These are phyloP conservation scores for Berkeleyomyces basicola DNA, from an alignment of 2,329 filamentous ascomycete species.

Conservation along the genomic window DNA sequence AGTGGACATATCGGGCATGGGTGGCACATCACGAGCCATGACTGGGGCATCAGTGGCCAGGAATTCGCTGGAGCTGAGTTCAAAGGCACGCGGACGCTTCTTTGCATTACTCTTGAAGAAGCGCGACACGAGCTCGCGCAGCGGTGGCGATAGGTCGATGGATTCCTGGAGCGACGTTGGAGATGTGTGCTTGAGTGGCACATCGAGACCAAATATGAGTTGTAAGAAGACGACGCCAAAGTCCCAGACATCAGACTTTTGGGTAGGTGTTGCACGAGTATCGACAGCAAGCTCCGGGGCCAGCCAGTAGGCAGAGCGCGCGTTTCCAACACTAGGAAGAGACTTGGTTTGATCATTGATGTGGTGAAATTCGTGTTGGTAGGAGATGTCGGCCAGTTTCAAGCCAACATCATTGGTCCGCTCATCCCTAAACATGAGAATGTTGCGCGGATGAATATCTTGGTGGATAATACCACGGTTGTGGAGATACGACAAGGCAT, in stretches of 20 bases:
- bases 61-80: slow-evolving; percentile 48
- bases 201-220: slow-evolving; percentile 77
- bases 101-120: slow-evolving; percentile 76
- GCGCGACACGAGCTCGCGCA: slow-evolving; percentile 65
- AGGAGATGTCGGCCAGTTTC: slow-evolving; percentile 60
- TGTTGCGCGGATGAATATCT: slow-evolving; percentile 62
- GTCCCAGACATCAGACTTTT: slow-evolving; percentile 89
- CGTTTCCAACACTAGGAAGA: slow-evolving; percentile 37
- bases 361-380: slow-evolving; percentile 49
- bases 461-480: slow-evolving; percentile 71
- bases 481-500: slow-evolving; percentile 77
- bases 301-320: slow-evolving; percentile 67
- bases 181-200: slow-evolving; percentile 61
- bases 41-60: slow-evolving; percentile 48
- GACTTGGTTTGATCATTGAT: slow-evolving; percentile 38
- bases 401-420: slow-evolving; percentile 50
- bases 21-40: slow-evolving; percentile 29
- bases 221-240: slow-evolving; percentile 82
- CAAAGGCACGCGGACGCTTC: slow-evolving; percentile 71
- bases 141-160: slow-evolving; percentile 52
- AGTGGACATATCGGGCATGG: slow-evolving; percentile 16
- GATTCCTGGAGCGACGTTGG: slow-evolving; percentile 58
- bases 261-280: slow-evolving; percentile 45
- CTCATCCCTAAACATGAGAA: slow-evolving; percentile 54
- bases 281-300: slow-evolving; percentile 57